Base-by-base conservation (phyloP, 2,329 filamentous ascomycete species). In the Fusarium oxysporum region DNA sequence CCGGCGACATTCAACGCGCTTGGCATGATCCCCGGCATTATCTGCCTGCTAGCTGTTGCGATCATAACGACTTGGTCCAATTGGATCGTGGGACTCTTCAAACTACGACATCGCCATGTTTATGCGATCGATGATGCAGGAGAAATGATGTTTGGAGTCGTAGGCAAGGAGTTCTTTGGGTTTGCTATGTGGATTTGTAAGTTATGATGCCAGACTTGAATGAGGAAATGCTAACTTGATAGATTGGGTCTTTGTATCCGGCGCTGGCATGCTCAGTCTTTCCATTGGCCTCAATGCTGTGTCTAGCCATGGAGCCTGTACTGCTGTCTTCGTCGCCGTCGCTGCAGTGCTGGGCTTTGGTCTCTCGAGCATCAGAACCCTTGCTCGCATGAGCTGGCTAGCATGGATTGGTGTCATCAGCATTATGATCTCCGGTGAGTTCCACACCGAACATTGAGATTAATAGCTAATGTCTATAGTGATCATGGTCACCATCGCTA, bases 101-200 rank as follows among this genome's bases (percentile, higher is more conserved):
- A 89, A 72, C 73, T 85, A 30, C 78, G 79, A 23, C 87, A 89
- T 72, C 82, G 82, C 5, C 81, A 85, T 45, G 85, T 88, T 3
- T 88, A 89, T 69, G 83, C 85, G 17, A 87, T 89, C 60, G 87
- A 88, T 50, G 87, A 89, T 71, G 87, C 84, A 1, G 87, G 86
- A 25, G 72, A 71, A 5, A 79, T 87, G 51, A 81, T 89, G 30
- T 86, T 87, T 71, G 87, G 87, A 21, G 80, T 78, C 3, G 60
- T 82, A 7, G 86, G 86, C 1, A 81, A 83, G 4, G 84, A 84
- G 53, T 61, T 85, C 44, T 80, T 88, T 30, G 82, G 80, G 8
- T 72, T 74, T 40, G 72, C 77, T 3, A 80, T 82, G 69, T 77
- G 79, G 75, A 62, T 86, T 53, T 80, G 82, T 84, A 63, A 38